Evolutionary conservation across 352 stramenopile species (phyloP), one percentile per base, ranked within the genome.

Genomic region (Thalassiosira exigua): DNA sequence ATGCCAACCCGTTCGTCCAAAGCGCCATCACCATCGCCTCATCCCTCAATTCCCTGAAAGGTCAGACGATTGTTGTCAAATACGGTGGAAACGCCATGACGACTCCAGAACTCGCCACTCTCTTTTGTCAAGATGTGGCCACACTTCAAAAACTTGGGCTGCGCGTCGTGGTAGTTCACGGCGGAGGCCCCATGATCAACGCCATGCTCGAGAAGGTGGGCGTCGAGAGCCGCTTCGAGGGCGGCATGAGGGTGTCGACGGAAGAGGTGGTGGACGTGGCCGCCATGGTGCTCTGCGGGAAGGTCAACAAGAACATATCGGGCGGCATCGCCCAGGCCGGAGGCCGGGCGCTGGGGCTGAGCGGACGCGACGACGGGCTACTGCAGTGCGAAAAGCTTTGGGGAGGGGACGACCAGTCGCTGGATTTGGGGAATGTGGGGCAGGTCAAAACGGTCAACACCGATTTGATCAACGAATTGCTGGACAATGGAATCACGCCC

Each of bases 91-190:
- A 95, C 66, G 91, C 91, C 58, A 95, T 98, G 86, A 94, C 97
- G 32, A 96, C 97, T 36, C 96, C 94, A 22, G 88, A 90, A 65
- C 88, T 98, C 17, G 98, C 98, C 50, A 86, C 91, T 57, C 90
- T 94, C 36, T 96, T 98, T 48, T 98, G 98, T 89, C 88, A 98
- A 81, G 96, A 99, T 84, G 95, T 99, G 42, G 95, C 94, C 41
- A 90, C 98, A 41, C 89, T 99, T 62, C 97, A 98, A 86, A 98
- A 96, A 33, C 95, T 98, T 33, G 96, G 96, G 42, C 89, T 99
- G 79, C 95, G 96, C 64, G 85, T 98, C 42, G 94, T 98, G 29
- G 93, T 99, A 2, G 96, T 99, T 48, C 95, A 97, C 19, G 96
- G 96, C 21, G 97, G 96, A 56, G 94, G 96, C 0, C 95, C 96